Evolutionary conservation across 495 filamentous ascomycete genomes (phyloP).

Genomic region (Penicillium desertorum): DNA sequence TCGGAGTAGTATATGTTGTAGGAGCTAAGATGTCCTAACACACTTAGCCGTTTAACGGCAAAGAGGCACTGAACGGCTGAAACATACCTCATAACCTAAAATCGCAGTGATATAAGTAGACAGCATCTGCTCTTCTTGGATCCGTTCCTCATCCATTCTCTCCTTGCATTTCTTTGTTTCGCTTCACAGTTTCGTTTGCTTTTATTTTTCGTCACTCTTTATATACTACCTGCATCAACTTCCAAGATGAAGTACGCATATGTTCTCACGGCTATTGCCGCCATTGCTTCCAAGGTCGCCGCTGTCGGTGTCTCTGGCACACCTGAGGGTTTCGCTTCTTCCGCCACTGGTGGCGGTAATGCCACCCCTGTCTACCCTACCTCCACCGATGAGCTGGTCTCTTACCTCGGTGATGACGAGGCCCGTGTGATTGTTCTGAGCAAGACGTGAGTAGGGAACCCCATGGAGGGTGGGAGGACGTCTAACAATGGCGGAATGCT

Average conservation of each 20-base stretch:
- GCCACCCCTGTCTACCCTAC: slow-evolving; percentile 39
- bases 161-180: background rate
- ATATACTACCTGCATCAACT: background rate
- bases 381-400: slow-evolving; percentile 43
- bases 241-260: slow-evolving; percentile 5
- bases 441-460: slow-evolving; percentile 23
- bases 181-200: background rate
- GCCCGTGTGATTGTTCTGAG: slow-evolving; percentile 42
- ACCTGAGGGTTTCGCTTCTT: slow-evolving; percentile 42
- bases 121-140: background rate
- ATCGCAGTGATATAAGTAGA: background rate
- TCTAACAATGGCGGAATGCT: background rate
- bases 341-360: slow-evolving; percentile 44
- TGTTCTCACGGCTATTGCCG: slow-evolving; percentile 7
- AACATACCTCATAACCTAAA: background rate
- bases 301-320: slow-evolving; percentile 29
- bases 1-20: background rate
- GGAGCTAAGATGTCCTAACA: background rate
- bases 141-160: background rate
- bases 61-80: background rate
- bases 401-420: slow-evolving; percentile 38
- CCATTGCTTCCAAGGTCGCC: slow-evolving; percentile 7
- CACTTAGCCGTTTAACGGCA: no score
- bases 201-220: background rate
- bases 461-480: background rate